phyloP scores from a whole-genome alignment of 1,139 yeast species.

The Protomyces pachydermus region DNA sequence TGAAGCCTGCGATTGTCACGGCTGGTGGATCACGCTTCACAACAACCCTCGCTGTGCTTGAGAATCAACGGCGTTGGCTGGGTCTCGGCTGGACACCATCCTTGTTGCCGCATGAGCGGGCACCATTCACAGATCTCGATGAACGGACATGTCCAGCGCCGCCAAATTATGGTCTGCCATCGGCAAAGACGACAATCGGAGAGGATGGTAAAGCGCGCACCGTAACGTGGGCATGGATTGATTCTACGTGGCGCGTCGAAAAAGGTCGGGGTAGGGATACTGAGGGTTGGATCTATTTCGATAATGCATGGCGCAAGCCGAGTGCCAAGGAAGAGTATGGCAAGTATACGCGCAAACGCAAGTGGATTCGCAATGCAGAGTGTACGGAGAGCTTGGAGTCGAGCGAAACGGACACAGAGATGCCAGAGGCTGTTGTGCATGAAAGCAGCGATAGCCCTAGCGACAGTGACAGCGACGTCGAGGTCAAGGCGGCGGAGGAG shows the following conservation, averaged over 20 bases:
- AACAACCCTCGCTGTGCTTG: slow-evolving; percentile 59
- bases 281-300: slow-evolving; percentile 84
- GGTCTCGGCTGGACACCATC: slow-evolving; percentile 98
- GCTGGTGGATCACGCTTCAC: slow-evolving; percentile 68
- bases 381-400: slow-evolving; percentile 2
- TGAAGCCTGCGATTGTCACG: neutral
- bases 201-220: slow-evolving; percentile 34
- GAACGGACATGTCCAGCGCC: slow-evolving; percentile 77
- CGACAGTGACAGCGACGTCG: neutral
- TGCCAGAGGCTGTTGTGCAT: neutral
- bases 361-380: slow-evolving; percentile 25
- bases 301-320: slow-evolving; percentile 92
- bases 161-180: slow-evolving; percentile 74
- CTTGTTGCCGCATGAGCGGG: slow-evolving; percentile 81
- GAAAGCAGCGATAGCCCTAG: neutral
- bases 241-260: slow-evolving; percentile 79
- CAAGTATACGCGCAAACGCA: slow-evolving; percentile 59
- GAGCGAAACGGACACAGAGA: neutral
- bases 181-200: slow-evolving; percentile 62
- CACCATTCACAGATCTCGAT: slow-evolving; percentile 93
- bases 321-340: slow-evolving; percentile 74
- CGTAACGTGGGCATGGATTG: slow-evolving; percentile 81
- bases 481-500: neutral
- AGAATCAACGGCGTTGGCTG: slow-evolving; percentile 94
- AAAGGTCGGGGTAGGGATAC: slow-evolving; percentile 41